Base-by-base conservation (phyloP, 1,284 basidiomycete genomes). In the Uromyces viciae-fabae region DNA sequence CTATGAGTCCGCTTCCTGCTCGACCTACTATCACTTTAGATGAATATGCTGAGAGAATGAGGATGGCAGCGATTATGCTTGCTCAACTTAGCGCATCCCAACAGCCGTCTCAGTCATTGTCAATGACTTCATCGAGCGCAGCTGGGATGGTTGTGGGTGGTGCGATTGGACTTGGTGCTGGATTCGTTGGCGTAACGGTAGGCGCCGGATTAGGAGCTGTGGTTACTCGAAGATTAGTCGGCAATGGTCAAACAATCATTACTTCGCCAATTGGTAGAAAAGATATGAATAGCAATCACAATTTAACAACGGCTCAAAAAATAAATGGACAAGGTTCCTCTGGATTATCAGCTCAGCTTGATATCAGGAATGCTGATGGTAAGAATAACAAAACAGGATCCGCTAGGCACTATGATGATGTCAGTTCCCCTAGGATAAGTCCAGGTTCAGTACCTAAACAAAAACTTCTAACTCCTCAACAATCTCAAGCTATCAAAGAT, bases 31-130 rank as follows among this genome's bases (percentile, higher is more conserved):
- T 88, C 81, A 88, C 88, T 0, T 88, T 99, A 40, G 95, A 99
- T 84, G 96, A 99, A 84, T 99, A 99, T 85, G 96, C 96, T 0
- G 94, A 98, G 84, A 91, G 96, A 60, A 99, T 99, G 96, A 91
- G 94, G 19, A 98, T 95, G 14, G 96, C 96, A 0, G 96, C 97
- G 3, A 92, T 99, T 84, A 98, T 99, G 96, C 91, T 99, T 31
- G 92, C 96, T 0, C 96, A 99, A 87, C 90, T 99, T 60, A 98
- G 95, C 84, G 91, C 94, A 0, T 95, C 91, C 82, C 84, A 85
- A 64, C 83, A 84, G 25, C 82, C 82, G 1, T 81, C 83, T 17
- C 76, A 82, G 19, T 82, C 81, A 1, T 82, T 84, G 60, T 82
- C 83, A 38, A 82, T 82, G 36, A 82, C 83, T 0, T 82, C 84